Evolutionary conservation across 2,329 filamentous ascomycete species (phyloP), one percentile per base, ranked within the genome.

Genomic region (Aspergillus aculeatus): DNA sequence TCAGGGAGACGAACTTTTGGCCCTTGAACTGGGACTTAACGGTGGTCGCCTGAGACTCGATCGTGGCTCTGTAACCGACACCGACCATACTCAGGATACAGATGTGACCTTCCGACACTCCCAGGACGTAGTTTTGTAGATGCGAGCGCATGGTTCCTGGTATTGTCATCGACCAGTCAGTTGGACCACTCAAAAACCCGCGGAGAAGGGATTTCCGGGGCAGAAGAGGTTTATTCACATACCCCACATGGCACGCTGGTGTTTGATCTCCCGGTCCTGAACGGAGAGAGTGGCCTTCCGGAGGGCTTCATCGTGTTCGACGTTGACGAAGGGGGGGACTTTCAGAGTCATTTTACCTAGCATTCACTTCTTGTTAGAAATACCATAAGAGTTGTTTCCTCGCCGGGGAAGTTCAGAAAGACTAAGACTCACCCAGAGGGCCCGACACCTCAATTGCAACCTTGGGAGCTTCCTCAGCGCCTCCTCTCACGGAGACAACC

Each of bases 201-300:
- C 32, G 12, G 32, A 29, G 11, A 44, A 44, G 16, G 4, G 9
- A 44, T 44, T 35, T 35, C 32, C 14, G 32, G 32, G 10, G 32
- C 14, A 44, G 14, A 35, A 16, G 12, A 19, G 38, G 16, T 44
- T 44, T 44, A 59, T 50, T 9, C 7, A 78, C 83, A 60, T 75
- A 96, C 94, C 95, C 95, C 95, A 98, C 93, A 98, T 98, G 76
- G 90, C 90, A 73, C 89, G 88, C 78, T 98, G 94, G 64, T 90
- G 82, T 78, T 88, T 88, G 56, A 86, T 76, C 19, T 86, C 79
- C 19, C 81, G 77, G 76, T 98, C 85, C 70, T 88, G 77, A 11
- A 99, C 86, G 57, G 82, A 86, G 65, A 99, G 79, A 32, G 82
- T 82, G 11, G 88, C 86, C 70, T 88, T 89, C 66, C 84, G 82